phyloP scores from a whole-genome alignment of 345 rosid species.

The Xanthoceras sorbifolium region DNA sequence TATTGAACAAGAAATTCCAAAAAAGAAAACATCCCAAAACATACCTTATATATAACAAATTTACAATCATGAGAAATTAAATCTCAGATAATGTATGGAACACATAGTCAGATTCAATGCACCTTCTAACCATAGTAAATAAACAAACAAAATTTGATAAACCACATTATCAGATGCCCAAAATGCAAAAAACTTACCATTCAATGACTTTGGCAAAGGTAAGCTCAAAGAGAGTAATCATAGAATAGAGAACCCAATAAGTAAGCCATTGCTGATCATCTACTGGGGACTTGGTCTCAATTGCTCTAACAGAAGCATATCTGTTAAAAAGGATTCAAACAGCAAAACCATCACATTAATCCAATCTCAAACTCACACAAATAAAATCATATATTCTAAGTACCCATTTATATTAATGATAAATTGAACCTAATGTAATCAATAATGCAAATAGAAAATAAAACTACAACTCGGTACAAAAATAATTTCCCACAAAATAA shows the following conservation, averaged over 20 bases:
- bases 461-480: neutral
- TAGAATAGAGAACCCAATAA: slow-evolving; percentile 91
- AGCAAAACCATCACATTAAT: slow-evolving; percentile 21
- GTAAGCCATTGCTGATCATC: slow-evolving; percentile 98
- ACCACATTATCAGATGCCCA: neutral
- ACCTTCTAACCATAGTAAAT: neutral
- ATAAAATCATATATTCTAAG: neutral
- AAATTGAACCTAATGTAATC: neutral
- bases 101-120: no score
- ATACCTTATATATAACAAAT: neutral
- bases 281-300: slow-evolving; percentile 75
- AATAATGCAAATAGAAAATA: neutral
- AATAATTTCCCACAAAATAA: neutral
- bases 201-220: slow-evolving; percentile 87
- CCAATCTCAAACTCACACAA: neutral
- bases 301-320: slow-evolving; percentile 83
- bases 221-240: slow-evolving; percentile 87
- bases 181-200: slow-evolving; percentile 49
- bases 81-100: neutral
- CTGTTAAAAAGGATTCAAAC: slow-evolving; percentile 36
- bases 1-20: neutral
- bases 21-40: no score
- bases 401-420: neutral
- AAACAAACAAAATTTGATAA: neutral
- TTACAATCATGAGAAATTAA: neutral